Percentiles rank a stretch among this genome's conserved stretches.
phyloP scores from a whole-genome alignment of 345 rosid species.

The Moringa oleifera region DNA sequence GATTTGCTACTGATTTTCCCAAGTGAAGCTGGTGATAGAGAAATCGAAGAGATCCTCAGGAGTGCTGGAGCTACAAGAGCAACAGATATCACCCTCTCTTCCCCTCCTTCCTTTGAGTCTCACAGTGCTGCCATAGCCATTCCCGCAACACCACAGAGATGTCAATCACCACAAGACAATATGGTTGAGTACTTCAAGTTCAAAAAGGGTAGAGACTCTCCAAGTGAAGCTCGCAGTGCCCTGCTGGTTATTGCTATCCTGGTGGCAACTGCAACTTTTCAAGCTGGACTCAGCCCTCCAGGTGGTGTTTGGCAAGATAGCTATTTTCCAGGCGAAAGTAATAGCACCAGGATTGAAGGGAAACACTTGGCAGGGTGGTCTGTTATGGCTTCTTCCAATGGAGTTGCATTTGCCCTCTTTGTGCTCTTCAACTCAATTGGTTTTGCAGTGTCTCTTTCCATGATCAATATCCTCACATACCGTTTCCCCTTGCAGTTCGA shows the following conservation, averaged over 20 bases:
- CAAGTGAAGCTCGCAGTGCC: constrained; percentile 41
- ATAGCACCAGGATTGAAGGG: constrained; percentile 10
- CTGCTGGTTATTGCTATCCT: constrained; percentile 42
- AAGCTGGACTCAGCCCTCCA: constrained; percentile 47
- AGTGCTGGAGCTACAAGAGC: constrained; percentile 35
- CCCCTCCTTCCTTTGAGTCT: constrained; percentile 7
- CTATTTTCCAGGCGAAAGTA: constrained; percentile 6
- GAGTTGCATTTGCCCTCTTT: constrained; percentile 21
- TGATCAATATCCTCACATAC: constrained; percentile 43
- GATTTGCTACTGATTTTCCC: constrained; percentile 43
- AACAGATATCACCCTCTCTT: constrained; percentile 11
- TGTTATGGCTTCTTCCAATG: constrained; percentile 26
- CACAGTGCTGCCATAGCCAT: not conserved
- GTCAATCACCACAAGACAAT: constrained; percentile 13
- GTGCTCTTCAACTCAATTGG: constrained; percentile 44
- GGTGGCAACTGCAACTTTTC: constrained; percentile 50
- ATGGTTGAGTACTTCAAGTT: constrained; percentile 48
- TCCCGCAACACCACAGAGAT: constrained; percentile 17
- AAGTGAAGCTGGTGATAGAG: constrained; percentile 58
- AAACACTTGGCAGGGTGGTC: constrained; percentile 36
- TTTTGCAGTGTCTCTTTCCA: constrained; percentile 34
- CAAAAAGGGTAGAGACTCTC: constrained; percentile 53
- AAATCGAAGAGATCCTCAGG: constrained; percentile 36
- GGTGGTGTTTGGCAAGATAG: constrained; percentile 55
- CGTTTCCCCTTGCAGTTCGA: constrained; percentile 48